phyloP scores from a whole-genome alignment of 2,329 filamentous ascomycete species.

The Pseudogymnoascus sp. region DNA sequence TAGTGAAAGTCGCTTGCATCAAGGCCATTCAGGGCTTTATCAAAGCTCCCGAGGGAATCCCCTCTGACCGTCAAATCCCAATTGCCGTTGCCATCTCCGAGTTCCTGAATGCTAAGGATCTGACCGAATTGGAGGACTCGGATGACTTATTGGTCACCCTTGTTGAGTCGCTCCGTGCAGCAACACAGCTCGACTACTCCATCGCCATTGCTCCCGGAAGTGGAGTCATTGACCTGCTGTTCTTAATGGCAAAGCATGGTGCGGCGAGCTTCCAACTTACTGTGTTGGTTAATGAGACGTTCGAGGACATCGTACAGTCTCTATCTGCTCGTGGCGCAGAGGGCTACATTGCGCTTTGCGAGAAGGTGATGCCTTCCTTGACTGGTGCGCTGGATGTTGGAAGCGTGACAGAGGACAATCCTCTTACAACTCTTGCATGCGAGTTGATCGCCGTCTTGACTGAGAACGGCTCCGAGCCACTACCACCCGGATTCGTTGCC shows the following conservation, averaged over 20 bases:
- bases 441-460: slow-evolving; percentile 75
- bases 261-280: slow-evolving; percentile 86
- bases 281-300: slow-evolving; percentile 78
- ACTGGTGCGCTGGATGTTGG: slow-evolving; percentile 86
- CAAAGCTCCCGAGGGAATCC: slow-evolving; percentile 39
- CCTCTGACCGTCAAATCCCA: slow-evolving; percentile 47
- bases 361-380: slow-evolving; percentile 78
- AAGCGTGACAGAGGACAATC: slow-evolving; percentile 73
- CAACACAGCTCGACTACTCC: slow-evolving; percentile 69
- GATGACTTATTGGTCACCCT: slow-evolving; percentile 89
- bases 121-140: slow-evolving; percentile 74
- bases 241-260: slow-evolving; percentile 79
- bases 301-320: slow-evolving; percentile 73
- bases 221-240: slow-evolving; percentile 72
- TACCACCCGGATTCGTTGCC: slow-evolving; percentile 78
- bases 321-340: slow-evolving; percentile 57
- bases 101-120: slow-evolving; percentile 72
- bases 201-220: slow-evolving; percentile 65
- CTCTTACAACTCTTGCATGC: slow-evolving; percentile 75
- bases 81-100: slow-evolving; percentile 54
- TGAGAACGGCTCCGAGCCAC: slow-evolving; percentile 72
- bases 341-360: slow-evolving; percentile 68
- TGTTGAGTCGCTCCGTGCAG: slow-evolving; percentile 74
- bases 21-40: slow-evolving; percentile 69
- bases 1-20: slow-evolving; percentile 87